Evolutionary conservation across 2,329 filamentous ascomycete species (phyloP).

Genomic region (Xylariales sp.): DNA sequence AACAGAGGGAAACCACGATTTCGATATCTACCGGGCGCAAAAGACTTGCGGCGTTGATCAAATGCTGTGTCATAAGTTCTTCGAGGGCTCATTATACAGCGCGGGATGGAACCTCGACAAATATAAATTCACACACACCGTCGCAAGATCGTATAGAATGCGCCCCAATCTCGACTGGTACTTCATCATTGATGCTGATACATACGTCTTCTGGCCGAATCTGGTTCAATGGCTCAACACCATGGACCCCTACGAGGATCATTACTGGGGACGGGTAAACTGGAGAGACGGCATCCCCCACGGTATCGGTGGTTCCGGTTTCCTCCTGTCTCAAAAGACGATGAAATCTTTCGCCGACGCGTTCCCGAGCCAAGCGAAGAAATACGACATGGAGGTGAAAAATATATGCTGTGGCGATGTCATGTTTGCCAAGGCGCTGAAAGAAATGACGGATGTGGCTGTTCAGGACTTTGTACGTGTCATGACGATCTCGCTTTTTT

Average conservation of each 20-base stretch:
- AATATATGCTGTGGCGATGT: slow-evolving; percentile 48
- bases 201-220: slow-evolving; percentile 51
- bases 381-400: slow-evolving; percentile 37
- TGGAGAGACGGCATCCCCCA: slow-evolving; percentile 38
- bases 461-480: slow-evolving; percentile 38
- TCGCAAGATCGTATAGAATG: slow-evolving; percentile 46
- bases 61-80: slow-evolving; percentile 35
- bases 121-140: slow-evolving; percentile 59
- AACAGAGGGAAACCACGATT: slow-evolving; percentile 42
- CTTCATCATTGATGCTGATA: slow-evolving; percentile 55
- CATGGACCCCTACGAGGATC: slow-evolving; percentile 36
- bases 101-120: slow-evolving; percentile 54
- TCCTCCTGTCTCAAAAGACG: slow-evolving; percentile 45
- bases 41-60: slow-evolving; percentile 39
- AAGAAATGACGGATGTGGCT: slow-evolving; percentile 33
- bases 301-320: slow-evolving; percentile 54
- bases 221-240: slow-evolving; percentile 42
- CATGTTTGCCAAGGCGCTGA: slow-evolving; percentile 41
- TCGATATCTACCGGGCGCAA: slow-evolving; percentile 43
- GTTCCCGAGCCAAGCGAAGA: slow-evolving; percentile 37
- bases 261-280: slow-evolving; percentile 47
- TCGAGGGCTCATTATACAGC: slow-evolving; percentile 13
- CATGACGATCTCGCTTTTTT: no score
- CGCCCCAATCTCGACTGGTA: slow-evolving; percentile 54
- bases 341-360: slow-evolving; percentile 42